A percentile compares a stretch with the other conserved stretches of the same genome.
phyloP scores from a whole-genome alignment of 352 stramenopile genomes.

The Phytophthora foliorum region DNA sequence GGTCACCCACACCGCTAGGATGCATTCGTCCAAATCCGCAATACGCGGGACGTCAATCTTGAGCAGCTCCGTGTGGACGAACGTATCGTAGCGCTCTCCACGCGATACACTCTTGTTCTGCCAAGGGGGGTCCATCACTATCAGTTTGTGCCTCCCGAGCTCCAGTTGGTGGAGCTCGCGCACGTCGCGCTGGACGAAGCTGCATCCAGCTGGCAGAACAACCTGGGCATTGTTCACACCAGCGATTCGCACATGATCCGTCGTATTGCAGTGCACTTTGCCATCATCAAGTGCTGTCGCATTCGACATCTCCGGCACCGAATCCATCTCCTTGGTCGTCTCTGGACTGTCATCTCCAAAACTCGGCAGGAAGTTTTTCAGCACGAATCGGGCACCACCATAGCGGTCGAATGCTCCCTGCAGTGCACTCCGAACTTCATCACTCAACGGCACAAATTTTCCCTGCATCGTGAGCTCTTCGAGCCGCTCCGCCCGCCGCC shows the following conservation, averaged over 20 bases:
- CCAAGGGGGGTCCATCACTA: conserved; percentile 82
- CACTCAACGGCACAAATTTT: conserved; percentile 64
- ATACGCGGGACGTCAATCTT: conserved; percentile 49
- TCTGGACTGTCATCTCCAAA: conserved; percentile 8
- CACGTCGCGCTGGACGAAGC: conserved; percentile 42
- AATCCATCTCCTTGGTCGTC: not conserved
- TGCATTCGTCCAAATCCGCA: conserved; percentile 48
- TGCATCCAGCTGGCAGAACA: conserved; percentile 35
- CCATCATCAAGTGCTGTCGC: conserved; percentile 19
- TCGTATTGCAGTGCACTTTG: conserved; percentile 29
- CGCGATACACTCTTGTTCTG: conserved; percentile 81
- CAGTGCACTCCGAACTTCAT: conserved; percentile 24
- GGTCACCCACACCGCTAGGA: conserved; percentile 83
- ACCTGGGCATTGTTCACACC: conserved; percentile 5
- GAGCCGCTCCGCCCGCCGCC: conserved; percentile 38
- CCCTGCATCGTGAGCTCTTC: conserved; percentile 48
- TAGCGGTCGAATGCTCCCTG: conserved; percentile 29
- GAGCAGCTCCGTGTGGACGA: conserved; percentile 67
- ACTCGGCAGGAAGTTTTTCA: conserved; percentile 22
- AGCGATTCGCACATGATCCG: conserved; percentile 28
- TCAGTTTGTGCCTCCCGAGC: conserved; percentile 38
- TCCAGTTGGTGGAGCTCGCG: conserved; percentile 29
- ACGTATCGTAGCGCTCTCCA: conserved; percentile 63
- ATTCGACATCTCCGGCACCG: conserved; percentile 7
- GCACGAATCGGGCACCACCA: conserved; percentile 35